Base-by-base conservation (phyloP, 352 stramenopile species). In the Phytophthora ramorum region DNA sequence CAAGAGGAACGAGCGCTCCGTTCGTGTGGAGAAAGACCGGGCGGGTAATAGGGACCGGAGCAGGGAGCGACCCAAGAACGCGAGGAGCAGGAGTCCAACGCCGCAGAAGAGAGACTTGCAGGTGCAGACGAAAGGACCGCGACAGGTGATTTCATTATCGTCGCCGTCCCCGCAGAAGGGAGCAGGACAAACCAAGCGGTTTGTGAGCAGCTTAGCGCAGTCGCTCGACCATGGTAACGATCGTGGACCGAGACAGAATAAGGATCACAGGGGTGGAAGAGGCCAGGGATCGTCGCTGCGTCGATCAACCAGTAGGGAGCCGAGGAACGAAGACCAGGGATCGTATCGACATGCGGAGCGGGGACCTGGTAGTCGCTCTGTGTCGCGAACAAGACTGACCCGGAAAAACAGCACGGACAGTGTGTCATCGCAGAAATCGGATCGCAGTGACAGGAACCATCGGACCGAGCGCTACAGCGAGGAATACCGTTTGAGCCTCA, bases 401-500 rank as follows among this genome's bases (percentile, higher is more conserved):
- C 69, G 79, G 26, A 89, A 89, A 66, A 83, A 83, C 61, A 89
- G 79, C 59, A 68, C 68, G 14, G 79, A 89, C 45, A 87, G 78
- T 28, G 68, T 87, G 13, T 82, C 70, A 6, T 86, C 77, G 7
- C 77, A 81, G 38, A 73, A 73, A 10, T 88, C 79, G 17, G 79
- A 82, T 14, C 63, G 71, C 26, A 82, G 73, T 35, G 76, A 87
- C 22, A 58, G 28, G n/a, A 73, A 60, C 26, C 45, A 62, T 24
- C 69, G 72, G 20, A 73, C 50, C 16, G 72, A 79, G 30, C 72
- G 75, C 8, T 76, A 74, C 46, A 70, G 37, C 37, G 66, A 75
- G n/a, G 67, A 71, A 32, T 63, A 62, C 24, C 56, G 63, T 8
- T 71, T 58, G 16, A 70, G 26, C 22, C 49, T 70, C 3, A 65